Evolutionary conservation across 805 yeast genomes (phyloP), one percentile per base, ranked within the genome.

Genomic region (Wickerhamomyces subpelliculosus): DNA sequence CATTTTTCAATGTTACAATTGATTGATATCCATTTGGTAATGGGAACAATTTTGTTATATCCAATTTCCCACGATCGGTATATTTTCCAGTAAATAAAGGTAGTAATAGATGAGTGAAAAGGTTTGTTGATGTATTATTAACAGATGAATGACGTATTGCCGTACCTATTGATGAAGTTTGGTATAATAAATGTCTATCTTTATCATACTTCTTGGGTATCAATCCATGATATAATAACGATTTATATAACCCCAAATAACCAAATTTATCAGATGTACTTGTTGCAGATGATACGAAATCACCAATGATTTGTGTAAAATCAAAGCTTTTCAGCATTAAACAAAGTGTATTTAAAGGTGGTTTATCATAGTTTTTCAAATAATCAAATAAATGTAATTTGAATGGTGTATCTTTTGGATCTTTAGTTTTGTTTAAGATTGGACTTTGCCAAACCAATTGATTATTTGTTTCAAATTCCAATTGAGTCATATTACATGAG

Each of bases 381-480:
- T 78, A 81, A 0, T 51, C 44, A 1, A 61, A 20, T 5, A 81
- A 54, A 44, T 71, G 73, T 4, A 35, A 48, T 42, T 73, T 64
- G 53, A 81, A 81, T 45, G 36, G 26, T n/a, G 55, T 38, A 11
- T 28, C 11, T 3, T 22, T 11, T n/a, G 16, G 16, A 8, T 32
- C 27, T 8, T 19, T 21, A 1, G 6, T 34, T 5, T 46, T 30
- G 3, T 40, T 44, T 12, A 68, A 41, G 19, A 55, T 49, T 1
- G 83, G 85, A 8, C 83, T 72, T 25, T 67, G 56, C 88, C 88
- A 81, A 24, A 72, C 60, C 67, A 78, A 77, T 49, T 81, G 87
- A 7, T 83, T 80, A 39, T 81, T 75, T 1, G 68, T 67, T 5
- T 61, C 60, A 36, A 75, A 69, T 54, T 82, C 89, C 0, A 68